Conservation (phyloP, 257 asterid genomes). For the Scutellaria baicalensis region DNA sequence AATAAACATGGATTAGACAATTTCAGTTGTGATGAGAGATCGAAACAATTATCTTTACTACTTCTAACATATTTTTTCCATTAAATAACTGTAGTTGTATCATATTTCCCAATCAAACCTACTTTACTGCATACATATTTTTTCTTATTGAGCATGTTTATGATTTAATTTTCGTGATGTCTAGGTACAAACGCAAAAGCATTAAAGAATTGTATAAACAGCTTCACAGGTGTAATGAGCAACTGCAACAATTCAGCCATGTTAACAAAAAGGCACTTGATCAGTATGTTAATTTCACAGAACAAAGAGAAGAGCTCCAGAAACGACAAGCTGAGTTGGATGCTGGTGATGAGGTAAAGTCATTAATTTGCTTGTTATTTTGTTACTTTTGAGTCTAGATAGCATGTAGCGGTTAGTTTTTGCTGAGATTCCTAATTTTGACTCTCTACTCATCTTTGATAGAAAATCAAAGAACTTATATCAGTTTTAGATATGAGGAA, state of each 20-base stretch:
- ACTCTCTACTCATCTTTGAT: constrained; percentile 19
- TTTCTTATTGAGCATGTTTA: neutral
- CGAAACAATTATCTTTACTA: neutral
- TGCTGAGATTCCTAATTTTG: constrained; percentile 8
- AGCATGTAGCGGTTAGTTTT: constrained; percentile 3
- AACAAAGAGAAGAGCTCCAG: constrained; percentile 94
- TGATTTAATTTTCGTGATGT: constrained; percentile 9
- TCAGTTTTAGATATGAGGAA: constrained; percentile 92
- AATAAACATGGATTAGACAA: neutral
- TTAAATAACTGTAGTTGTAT: neutral
- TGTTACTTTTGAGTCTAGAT: neutral
- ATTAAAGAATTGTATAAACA: constrained; percentile 73
- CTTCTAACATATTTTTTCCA: neutral
- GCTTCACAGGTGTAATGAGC: constrained; percentile 94
- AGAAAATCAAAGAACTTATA: constrained; percentile 98
- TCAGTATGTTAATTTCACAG: constrained; percentile 95
- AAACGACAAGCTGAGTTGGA: constrained; percentile 90
- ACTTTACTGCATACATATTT: too few relatives aligned
- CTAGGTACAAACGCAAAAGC: constrained; percentile 67
- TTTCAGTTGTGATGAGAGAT: neutral
- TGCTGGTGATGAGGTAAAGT: constrained; percentile 89
- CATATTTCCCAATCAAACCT: too few relatives aligned
- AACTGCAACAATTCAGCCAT: constrained; percentile 91
- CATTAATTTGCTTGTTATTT: constrained; percentile 5
- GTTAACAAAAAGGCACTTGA: constrained; percentile 98